Conservation (phyloP, 2,329 filamentous ascomycete species). For the Alternaria arbusti region DNA sequence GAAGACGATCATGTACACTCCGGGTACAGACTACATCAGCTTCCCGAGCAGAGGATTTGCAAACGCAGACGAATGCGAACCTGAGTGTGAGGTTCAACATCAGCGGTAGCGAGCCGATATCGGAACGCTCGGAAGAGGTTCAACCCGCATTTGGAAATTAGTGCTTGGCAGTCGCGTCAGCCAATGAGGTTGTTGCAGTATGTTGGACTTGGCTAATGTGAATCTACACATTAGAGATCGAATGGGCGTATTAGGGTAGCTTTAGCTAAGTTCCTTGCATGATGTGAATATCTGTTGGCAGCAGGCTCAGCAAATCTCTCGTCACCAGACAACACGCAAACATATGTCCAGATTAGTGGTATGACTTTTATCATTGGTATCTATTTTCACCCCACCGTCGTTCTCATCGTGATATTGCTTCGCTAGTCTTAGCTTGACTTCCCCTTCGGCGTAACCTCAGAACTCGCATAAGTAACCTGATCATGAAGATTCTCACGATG, state of each 20-base stretch:
- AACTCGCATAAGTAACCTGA: neutral
- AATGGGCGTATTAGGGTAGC: neutral
- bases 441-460: neutral
- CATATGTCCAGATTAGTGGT: neutral
- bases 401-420: too few relatives aligned
- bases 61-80: too few relatives aligned
- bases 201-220: neutral
- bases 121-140: neutral
- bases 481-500: neutral
- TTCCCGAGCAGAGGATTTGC: too few relatives aligned
- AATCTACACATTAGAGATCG: fast-evolving
- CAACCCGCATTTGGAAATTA: neutral
- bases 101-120: neutral
- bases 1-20: too few relatives aligned
- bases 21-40: too few relatives aligned
- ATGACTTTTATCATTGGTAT: neutral
- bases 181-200: neutral
- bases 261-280: neutral
- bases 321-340: too few relatives aligned
- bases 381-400: too few relatives aligned
- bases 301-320: too few relatives aligned
- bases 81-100: neutral
- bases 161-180: neutral
- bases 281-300: too few relatives aligned
- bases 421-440: too few relatives aligned